These are phyloP conservation scores for Acacia acuminata DNA, from an alignment of 306 rosid genomes.

Conservation along the genomic window DNA sequence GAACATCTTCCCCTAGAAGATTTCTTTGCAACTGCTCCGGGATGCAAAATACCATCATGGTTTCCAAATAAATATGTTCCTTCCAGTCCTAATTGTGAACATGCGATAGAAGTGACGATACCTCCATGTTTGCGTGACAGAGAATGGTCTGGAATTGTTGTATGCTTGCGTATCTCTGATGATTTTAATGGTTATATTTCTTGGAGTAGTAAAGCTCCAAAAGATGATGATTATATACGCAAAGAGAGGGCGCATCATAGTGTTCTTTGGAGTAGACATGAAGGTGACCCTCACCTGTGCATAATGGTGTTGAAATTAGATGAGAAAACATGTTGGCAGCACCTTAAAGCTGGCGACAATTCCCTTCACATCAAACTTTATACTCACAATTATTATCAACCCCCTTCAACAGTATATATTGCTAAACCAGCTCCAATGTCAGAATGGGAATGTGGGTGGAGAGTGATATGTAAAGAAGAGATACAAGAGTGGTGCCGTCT, in stretches of 20 bases:
- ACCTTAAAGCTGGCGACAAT: no score
- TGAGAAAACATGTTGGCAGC: no score
- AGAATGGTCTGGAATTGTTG: background rate
- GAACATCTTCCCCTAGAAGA: background rate
- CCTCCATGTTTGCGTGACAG: background rate
- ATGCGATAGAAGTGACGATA: background rate
- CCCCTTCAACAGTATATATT: no score
- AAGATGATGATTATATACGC: background rate
- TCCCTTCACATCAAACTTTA: no score
- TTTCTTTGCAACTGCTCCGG: background rate
- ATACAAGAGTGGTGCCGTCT: no score
- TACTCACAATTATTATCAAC: no score
- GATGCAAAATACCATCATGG: background rate
- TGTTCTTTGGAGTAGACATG: no score
- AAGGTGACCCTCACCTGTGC: no score
- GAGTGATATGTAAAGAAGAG: no score
- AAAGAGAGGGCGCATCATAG: background rate
- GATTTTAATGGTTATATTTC: background rate
- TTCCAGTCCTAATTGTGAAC: rapidly evolving
- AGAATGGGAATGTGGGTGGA: no score
- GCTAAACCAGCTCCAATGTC: no score
- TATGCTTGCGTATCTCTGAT: background rate
- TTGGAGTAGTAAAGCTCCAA: background rate
- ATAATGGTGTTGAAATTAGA: no score
- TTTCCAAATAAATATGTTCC: background rate